Conservation (phyloP, 331 rosid species). For the Malus hybrid region DNA sequence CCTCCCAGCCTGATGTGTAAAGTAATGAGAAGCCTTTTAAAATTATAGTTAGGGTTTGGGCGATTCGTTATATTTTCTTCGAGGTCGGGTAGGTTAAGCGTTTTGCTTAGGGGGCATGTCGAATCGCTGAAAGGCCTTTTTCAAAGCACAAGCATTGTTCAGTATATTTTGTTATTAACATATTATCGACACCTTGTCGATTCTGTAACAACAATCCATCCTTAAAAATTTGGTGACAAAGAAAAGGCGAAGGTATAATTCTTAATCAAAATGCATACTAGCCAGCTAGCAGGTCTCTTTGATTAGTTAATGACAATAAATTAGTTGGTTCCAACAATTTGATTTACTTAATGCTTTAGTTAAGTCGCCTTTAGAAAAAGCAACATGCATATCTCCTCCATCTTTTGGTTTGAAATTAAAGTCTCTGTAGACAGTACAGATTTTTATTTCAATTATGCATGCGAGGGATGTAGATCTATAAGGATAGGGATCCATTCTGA, state of each 20-base stretch:
- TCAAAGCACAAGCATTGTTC: too few species aligned
- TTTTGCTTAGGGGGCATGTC: too few species aligned
- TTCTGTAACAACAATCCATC: too few species aligned
- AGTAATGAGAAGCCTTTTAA: constrained; percentile 1
- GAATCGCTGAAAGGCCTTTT: too few species aligned
- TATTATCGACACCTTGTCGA: too few species aligned
- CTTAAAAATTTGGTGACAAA: too few species aligned
- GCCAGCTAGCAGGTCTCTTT: neutral
- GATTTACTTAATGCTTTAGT: neutral
- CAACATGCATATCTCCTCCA: neutral
- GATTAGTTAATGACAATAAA: neutral
- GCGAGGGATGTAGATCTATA: neutral
- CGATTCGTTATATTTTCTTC: too few species aligned
- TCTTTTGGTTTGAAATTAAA: neutral
- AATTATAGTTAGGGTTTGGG: too few species aligned
- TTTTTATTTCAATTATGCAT: constrained; percentile 4
- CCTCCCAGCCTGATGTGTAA: constrained; percentile 38
- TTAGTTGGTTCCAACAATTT: neutral
- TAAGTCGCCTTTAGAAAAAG: constrained; percentile 4
- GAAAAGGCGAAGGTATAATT: too few species aligned
- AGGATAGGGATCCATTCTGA: too few species aligned
- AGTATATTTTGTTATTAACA: too few species aligned
- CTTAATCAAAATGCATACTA: neutral
- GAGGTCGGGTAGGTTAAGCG: too few species aligned
- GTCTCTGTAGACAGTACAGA: neutral